These are phyloP conservation scores for Knoxia roxburghii DNA, from an alignment of 257 asterid genomes.

Conservation along the genomic window DNA sequence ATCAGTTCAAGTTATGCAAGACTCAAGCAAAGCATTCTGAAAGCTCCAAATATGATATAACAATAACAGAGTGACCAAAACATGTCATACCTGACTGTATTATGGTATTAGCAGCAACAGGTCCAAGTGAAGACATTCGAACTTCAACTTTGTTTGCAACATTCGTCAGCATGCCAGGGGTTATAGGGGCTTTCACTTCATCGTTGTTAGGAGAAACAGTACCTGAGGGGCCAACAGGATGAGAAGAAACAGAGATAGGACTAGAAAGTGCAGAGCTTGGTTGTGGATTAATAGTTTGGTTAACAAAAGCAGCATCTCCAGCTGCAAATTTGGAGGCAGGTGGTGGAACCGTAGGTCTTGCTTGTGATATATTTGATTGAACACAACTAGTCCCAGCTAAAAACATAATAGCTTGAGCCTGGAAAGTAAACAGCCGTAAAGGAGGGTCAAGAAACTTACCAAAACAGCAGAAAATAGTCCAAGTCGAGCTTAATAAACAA, in stretches of 20 bases:
- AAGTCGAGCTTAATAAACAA: not conserved
- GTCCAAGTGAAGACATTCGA: slow-evolving; percentile 38
- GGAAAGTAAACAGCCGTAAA: slow-evolving; percentile 14
- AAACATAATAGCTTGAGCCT: slow-evolving; percentile 82
- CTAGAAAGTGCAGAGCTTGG: slow-evolving; percentile 45
- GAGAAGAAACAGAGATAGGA: slow-evolving; percentile 61
- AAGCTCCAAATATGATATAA: not conserved
- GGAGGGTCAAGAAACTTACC: not conserved
- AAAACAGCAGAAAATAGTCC: not conserved
- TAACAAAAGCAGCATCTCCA: slow-evolving; percentile 32
- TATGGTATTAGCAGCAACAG: slow-evolving; percentile 38
- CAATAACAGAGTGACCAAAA: not conserved
- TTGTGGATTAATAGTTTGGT: slow-evolving; percentile 29
- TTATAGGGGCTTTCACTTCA: slow-evolving; percentile 30
- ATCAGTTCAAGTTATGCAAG: not conserved
- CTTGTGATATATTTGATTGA: slow-evolving; percentile 32
- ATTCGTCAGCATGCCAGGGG: slow-evolving; percentile 25
- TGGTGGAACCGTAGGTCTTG: slow-evolving; percentile 35
- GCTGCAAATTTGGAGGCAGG: slow-evolving; percentile 41
- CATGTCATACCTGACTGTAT: slow-evolving; percentile 45
- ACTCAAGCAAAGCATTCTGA: not conserved
- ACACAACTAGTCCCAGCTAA: slow-evolving; percentile 53
- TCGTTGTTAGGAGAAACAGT: slow-evolving; percentile 31
- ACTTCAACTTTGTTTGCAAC: slow-evolving; percentile 37
- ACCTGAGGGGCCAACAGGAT: slow-evolving; percentile 40